Evolutionary conservation across 345 rosid species (phyloP).

Genomic region (Eutrema yunnanense): DNA sequence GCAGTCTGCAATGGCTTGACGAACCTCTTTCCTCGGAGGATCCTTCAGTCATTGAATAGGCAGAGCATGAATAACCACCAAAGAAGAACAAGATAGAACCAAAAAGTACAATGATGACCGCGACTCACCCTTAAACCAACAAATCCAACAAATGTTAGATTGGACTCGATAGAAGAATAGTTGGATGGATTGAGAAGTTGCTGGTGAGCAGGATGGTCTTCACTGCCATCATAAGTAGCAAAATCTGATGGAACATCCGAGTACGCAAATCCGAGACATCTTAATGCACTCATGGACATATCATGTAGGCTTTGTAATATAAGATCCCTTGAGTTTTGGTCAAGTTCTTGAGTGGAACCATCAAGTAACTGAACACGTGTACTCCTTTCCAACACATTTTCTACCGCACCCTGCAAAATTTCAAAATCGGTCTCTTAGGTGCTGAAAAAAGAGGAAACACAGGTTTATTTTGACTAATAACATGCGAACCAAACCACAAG

Average conservation of each 20-base stretch:
- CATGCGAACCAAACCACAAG: conserved; percentile 9
- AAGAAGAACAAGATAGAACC: background rate
- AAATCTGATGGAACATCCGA: conserved; percentile 49
- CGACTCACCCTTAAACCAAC: conserved; percentile 80
- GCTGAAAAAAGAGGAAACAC: background rate
- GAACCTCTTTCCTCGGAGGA: conserved; percentile 95
- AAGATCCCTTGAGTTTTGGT: conserved; percentile 47
- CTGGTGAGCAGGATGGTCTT: conserved; percentile 85
- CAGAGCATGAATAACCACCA: background rate
- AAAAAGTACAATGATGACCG: background rate
- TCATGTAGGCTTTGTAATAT: conserved; percentile 57
- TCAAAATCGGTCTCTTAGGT: background rate
- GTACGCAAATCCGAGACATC: conserved; percentile 86
- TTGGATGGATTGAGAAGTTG: conserved; percentile 67
- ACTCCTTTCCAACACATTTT: conserved; percentile 85
- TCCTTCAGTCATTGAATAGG: conserved; percentile 43
- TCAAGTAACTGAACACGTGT: conserved; percentile 61
- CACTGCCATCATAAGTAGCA: conserved; percentile 73
- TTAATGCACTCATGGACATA: conserved; percentile 75
- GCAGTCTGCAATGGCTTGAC: conserved; percentile 93
- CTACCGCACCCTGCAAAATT: conserved; percentile 91
- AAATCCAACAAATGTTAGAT: conserved; percentile 72
- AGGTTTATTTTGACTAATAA: background rate
- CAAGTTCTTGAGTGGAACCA: conserved; percentile 60
- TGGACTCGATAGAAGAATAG: conserved; percentile 77